Evolutionary conservation across 768 basidiomycete genomes (phyloP).

Genomic region (Lactarius psammicola): DNA sequence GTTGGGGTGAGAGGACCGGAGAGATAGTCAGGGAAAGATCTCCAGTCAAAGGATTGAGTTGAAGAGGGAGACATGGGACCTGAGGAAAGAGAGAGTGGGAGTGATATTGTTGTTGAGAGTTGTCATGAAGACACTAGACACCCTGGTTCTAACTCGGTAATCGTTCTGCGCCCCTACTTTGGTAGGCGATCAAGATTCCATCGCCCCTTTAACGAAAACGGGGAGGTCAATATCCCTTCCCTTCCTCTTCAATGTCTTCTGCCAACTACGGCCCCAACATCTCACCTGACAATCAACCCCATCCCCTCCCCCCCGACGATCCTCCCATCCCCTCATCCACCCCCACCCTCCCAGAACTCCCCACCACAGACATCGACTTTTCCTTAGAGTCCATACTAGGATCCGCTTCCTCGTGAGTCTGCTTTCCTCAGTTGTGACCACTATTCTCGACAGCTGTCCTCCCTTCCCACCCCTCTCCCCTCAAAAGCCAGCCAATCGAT

Average conservation of each 20-base stretch:
- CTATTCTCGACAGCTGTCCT: neutral
- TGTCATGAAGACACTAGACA: constrained; percentile 17
- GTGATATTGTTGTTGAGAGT: constrained; percentile 1
- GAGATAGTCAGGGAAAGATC: constrained; percentile 23
- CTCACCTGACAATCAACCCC: neutral
- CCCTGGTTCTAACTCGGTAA: neutral
- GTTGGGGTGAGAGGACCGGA: constrained; percentile 2
- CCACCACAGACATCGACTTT: constrained; percentile 11
- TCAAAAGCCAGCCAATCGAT: constrained; percentile 9
- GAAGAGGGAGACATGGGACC: constrained; percentile 23
- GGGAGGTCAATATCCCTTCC: neutral
- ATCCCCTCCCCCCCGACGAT: neutral
- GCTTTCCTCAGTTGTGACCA: neutral
- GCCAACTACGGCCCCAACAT: neutral
- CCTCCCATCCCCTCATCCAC: neutral
- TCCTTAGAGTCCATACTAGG: constrained; percentile 27
- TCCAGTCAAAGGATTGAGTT: constrained; percentile 15
- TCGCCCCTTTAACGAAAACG: neutral
- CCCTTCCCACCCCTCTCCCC: neutral
- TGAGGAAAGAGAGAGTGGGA: neutral
- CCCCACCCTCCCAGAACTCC: constrained; percentile 22
- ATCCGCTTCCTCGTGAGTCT: constrained; percentile 23
- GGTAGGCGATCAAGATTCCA: neutral
- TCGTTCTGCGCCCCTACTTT: neutral
- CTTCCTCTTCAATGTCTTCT: neutral